phyloP scores from a whole-genome alignment of 192 early-diverging fungal species.

The Diversispora epigaea region DNA sequence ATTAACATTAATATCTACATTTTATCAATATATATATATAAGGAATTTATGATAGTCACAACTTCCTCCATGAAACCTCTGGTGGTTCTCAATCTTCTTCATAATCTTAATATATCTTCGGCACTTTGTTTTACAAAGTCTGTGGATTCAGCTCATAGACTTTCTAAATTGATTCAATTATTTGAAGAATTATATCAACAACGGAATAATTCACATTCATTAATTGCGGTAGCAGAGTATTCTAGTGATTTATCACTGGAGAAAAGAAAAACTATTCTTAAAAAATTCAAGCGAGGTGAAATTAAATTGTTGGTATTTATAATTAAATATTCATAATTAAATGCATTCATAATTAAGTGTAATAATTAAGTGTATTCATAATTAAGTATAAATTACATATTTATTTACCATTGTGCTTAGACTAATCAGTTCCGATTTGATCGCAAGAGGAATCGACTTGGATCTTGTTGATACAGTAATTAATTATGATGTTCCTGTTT shows the following conservation, averaged over 20 bases:
- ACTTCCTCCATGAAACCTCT: conserved; percentile 77
- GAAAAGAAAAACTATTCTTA: conserved; percentile 61
- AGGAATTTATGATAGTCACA: conserved; percentile 73
- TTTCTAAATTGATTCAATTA: conserved; percentile 67
- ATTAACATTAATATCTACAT: too few species aligned
- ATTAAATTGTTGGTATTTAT: conserved; percentile 54
- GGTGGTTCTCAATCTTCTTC: conserved; percentile 77
- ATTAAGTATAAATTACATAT: background rate
- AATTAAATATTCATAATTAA: background rate
- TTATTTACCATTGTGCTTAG: conserved; percentile 19
- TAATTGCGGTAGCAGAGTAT: conserved; percentile 61
- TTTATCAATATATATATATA: conserved; percentile 33
- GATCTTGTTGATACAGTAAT: conserved; percentile 76
- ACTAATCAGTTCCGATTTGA: conserved; percentile 82
- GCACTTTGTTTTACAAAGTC: conserved; percentile 88
- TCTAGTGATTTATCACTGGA: conserved; percentile 69
- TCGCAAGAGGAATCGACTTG: conserved; percentile 89
- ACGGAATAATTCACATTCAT: background rate
- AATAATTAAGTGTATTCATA: too few species aligned
- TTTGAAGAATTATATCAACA: conserved; percentile 44
- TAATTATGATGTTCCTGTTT: conserved; percentile 82
- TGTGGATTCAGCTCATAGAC: conserved; percentile 84
- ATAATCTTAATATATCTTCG: conserved; percentile 56
- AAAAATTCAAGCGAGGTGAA: conserved; percentile 64
- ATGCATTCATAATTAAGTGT: too few species aligned